Percentiles rank a stretch among this genome's conserved stretches.
Evolutionary conservation across 768 basidiomycete species (phyloP).

Genomic region (Cystofilobasidium capitatum): DNA sequence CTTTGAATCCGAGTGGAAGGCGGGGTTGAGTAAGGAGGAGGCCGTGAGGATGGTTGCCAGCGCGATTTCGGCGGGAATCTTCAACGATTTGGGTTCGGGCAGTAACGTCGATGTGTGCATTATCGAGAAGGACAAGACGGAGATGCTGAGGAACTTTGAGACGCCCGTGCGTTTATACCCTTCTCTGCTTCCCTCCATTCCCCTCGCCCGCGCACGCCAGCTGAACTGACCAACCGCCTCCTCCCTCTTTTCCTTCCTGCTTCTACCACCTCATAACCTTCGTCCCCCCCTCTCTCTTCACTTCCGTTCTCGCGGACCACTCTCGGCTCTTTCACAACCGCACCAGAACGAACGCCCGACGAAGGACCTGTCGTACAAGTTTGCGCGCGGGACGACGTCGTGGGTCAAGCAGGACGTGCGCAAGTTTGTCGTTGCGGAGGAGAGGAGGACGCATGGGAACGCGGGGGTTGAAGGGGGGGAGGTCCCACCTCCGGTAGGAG

Average conservation of each 20-base stretch:
- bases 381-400: slow-evolving; percentile 78
- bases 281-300: not conserved
- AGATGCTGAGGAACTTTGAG: slow-evolving; percentile 88
- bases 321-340: not conserved
- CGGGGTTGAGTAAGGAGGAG: slow-evolving; percentile 70
- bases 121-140: slow-evolving; percentile 74
- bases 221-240: too few relatives aligned
- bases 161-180: slow-evolving; percentile 49
- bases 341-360: slow-evolving; percentile 38
- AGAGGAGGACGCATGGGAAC: slow-evolving; percentile 42
- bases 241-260: not conserved
- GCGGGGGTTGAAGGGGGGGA: not conserved
- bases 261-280: too few relatives aligned
- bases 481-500: slow-evolving; percentile 7
- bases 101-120: slow-evolving; percentile 98
- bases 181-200: not conserved
- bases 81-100: slow-evolving; percentile 97
- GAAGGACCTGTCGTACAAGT: slow-evolving; percentile 44
- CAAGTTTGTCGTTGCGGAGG: slow-evolving; percentile 62
- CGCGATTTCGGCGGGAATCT: slow-evolving; percentile 90
- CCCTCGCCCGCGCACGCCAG: not conserved
- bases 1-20: slow-evolving; percentile 76
- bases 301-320: not conserved
- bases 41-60: slow-evolving; percentile 73
- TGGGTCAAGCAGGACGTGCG: slow-evolving; percentile 73